A percentile compares a stretch with the other conserved stretches of the same genome.
phyloP scores from a whole-genome alignment of 495 filamentous ascomycete species.

The Tricharina praecox region DNA sequence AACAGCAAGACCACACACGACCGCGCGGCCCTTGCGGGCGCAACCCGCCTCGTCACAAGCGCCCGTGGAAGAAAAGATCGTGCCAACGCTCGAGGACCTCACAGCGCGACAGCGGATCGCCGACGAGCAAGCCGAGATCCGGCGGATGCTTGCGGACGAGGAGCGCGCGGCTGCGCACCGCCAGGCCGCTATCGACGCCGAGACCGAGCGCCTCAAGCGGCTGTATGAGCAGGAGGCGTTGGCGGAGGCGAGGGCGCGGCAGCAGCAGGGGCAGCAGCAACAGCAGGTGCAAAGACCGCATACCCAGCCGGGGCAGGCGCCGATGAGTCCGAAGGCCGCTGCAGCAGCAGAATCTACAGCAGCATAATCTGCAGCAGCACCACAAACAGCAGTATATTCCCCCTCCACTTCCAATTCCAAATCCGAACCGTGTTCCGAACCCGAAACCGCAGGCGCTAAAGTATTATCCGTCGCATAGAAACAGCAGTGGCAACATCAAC shows the following conservation, averaged over 20 bases:
- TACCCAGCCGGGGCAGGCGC: too few species aligned
- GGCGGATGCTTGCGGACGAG: constrained; percentile 45
- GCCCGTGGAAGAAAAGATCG: neutral
- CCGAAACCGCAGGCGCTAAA: too few species aligned
- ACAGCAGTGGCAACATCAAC: too few species aligned
- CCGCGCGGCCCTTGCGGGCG: neutral
- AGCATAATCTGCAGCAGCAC: too few species aligned
- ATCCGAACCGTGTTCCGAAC: too few species aligned
- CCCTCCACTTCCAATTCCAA: too few species aligned
- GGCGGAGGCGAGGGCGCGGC: neutral
- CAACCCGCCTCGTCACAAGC: too few species aligned
- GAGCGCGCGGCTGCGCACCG: constrained; percentile 62
- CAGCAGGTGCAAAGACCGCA: neutral
- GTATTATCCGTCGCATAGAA: too few species aligned
- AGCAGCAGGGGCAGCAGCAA: neutral
- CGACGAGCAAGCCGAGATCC: constrained; percentile 39
- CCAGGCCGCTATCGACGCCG: constrained; percentile 62
- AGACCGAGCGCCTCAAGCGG: constrained; percentile 64
- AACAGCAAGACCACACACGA: neutral
- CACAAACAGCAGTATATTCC: too few species aligned
- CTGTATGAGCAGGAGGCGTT: constrained; percentile 39
- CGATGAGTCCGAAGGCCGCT: too few species aligned
- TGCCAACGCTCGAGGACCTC: constrained; percentile 35
- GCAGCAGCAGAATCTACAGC: too few species aligned
- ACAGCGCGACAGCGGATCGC: constrained; percentile 29